These are phyloP conservation scores for Hydnomerulius pinastri DNA, from an alignment of 768 basidiomycete genomes.

Conservation along the genomic window DNA sequence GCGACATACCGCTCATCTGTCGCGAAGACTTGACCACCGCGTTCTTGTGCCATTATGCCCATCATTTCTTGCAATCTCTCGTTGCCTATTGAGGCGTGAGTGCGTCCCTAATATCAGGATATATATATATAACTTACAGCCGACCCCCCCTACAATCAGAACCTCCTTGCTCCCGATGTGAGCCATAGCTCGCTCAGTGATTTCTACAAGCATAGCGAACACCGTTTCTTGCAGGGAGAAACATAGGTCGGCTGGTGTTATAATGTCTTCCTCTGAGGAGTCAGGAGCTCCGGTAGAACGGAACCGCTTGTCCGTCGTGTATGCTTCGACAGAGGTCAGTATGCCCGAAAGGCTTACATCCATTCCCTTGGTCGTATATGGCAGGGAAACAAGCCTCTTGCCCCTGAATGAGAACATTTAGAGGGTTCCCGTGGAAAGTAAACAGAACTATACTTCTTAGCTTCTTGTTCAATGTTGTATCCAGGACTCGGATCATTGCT, in stretches of 20 bases:
- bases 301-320: conserved; percentile 85
- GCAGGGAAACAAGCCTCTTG: conserved; percentile 76
- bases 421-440: background rate
- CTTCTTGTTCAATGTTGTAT: conserved; percentile 95
- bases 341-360: conserved; percentile 96
- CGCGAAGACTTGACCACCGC: conserved; percentile 87
- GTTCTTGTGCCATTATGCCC: conserved; percentile 93
- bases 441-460: conserved; percentile 67
- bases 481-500: conserved; percentile 97
- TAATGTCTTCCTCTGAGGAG: conserved; percentile 59
- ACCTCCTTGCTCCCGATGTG: conserved; percentile 97
- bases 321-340: conserved; percentile 83
- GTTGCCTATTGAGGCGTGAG: conserved; percentile 60
- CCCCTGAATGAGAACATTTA: conserved; percentile 53
- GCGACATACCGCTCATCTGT: conserved; percentile 85
- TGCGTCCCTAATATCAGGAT: background rate
- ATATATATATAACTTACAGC: conserved; percentile 63
- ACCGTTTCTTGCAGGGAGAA: conserved; percentile 97
- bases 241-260: conserved; percentile 95
- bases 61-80: conserved; percentile 97
- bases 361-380: conserved; percentile 99
- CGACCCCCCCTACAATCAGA: conserved; percentile 97
- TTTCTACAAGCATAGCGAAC: conserved; percentile 98
- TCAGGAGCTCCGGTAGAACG: conserved; percentile 43
- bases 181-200: conserved; percentile 98